Conservation (phyloP, 2,329 filamentous ascomycete genomes). For the Westerdykella sp. region DNA sequence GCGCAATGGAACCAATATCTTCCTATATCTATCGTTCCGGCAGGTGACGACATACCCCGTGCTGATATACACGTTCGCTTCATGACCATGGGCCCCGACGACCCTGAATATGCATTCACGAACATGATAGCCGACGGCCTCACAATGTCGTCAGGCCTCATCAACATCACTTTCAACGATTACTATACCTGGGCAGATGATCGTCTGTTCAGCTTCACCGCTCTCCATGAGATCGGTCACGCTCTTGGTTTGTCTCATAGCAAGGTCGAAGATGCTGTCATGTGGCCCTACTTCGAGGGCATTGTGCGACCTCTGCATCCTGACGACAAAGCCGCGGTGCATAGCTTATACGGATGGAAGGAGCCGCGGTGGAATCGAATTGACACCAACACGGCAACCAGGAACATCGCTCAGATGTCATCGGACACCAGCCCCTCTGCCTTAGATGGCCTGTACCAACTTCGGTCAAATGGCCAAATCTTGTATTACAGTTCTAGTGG, state of each 20-base stretch:
- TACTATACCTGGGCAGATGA: slow-evolving; percentile 24
- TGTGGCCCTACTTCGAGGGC: slow-evolving; percentile 26
- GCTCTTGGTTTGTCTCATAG: slow-evolving; percentile 24
- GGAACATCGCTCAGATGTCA: slow-evolving; percentile 15
- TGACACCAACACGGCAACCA: slow-evolving; percentile 14
- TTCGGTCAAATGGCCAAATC: slow-evolving; percentile 21
- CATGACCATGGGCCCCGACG: slow-evolving; percentile 14
- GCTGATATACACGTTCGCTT: slow-evolving; percentile 24
- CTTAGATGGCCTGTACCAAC: slow-evolving; percentile 23
- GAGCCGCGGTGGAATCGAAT: slow-evolving; percentile 20
- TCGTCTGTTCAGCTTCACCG: slow-evolving; percentile 22
- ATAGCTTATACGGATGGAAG: slow-evolving; percentile 25
- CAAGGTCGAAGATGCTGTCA: slow-evolving; percentile 22
- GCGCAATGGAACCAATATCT: slow-evolving; percentile 18
- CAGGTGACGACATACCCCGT: slow-evolving; percentile 7
- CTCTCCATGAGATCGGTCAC: slow-evolving; percentile 25
- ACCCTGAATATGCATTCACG: slow-evolving; percentile 20
- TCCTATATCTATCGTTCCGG: slow-evolving; percentile 15
- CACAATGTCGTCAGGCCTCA: slow-evolving; percentile 16
- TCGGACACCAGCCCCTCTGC: slow-evolving; percentile 5
- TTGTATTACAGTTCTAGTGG: slow-evolving; percentile 13
- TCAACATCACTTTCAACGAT: slow-evolving; percentile 28
- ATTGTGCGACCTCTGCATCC: slow-evolving; percentile 17
- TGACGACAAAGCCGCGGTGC: slow-evolving; percentile 25
- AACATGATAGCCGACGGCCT: slow-evolving; percentile 21